Base-by-base conservation (phyloP, 2,329 filamentous ascomycete species). In the Dactylellina parvicollis region DNA sequence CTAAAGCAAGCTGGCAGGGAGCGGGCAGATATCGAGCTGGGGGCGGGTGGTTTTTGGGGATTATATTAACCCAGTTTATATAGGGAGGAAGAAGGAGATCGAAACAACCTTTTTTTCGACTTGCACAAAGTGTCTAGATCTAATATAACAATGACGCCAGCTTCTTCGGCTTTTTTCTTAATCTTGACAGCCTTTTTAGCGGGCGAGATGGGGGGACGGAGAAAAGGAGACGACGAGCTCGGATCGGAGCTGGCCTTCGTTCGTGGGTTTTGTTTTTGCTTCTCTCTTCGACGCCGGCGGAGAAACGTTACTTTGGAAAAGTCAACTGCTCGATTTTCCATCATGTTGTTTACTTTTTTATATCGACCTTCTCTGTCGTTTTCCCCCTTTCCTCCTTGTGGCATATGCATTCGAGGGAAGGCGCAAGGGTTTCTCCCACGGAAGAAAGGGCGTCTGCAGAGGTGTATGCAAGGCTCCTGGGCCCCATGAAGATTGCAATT, bases 101-200 rank as follows among this genome's bases (percentile, higher is more conserved):
- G 34, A 50, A 46, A 22, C 16, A 8, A 50, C 3, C n/a, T 34
- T 65, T 26, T 49, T 36, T 55, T 55, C 34, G 50, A 49, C 36
- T 36, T 38, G 10, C 16, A 20, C 46, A 44, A 49, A 28, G 42
- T 49, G 42, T 67, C 62, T 67, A 59, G 62, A 67, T 67, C 62
- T 57, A 57, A 67, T 67, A 59, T 57, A 49, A 66, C n/a, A 52
- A 67, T 67, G 62, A 67, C 62, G 62, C 62, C 62, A 67, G 52
- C 18, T 32, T 42, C 28, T 57, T 57, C 42, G 60, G 40, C 52
- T 28, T 42, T 38, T 54, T 54, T 8, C 4, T 20, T 4, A 20
- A 40, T 28, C 36, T 56, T 56, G 34, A 56, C 52, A 28, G 52
- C 52, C 32, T 38, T 55, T 44, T 18, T 18, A 44, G 26, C 9